Conservation (phyloP, 1,284 basidiomycete species). For the Laetiporus sulphureus region DNA sequence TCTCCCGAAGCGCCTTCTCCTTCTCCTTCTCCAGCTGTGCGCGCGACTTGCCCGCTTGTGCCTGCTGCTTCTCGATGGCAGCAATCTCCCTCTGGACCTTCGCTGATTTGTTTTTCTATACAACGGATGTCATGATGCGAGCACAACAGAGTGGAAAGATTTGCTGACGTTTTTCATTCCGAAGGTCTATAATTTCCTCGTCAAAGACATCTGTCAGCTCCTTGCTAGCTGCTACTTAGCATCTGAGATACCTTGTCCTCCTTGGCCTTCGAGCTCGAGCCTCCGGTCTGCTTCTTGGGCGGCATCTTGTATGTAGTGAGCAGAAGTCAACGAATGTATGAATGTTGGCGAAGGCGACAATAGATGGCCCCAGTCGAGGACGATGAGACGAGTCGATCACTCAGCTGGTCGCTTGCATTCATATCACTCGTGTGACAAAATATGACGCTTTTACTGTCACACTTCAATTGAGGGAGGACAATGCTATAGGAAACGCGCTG, state of each 20-base stretch:
- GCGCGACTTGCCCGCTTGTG: constrained; percentile 71
- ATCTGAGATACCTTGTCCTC: constrained; percentile 61
- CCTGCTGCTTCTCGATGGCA: constrained; percentile 71
- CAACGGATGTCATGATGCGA: constrained; percentile 4
- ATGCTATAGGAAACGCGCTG: too few species aligned
- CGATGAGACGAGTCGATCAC: too few species aligned
- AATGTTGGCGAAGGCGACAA: too few species aligned
- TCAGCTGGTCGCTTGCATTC: too few species aligned
- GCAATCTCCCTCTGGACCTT: constrained; percentile 88
- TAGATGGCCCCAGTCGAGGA: too few species aligned
- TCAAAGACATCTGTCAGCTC: constrained; percentile 24
- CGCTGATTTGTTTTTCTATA: constrained; percentile 88
- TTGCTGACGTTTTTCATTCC: constrained; percentile 84
- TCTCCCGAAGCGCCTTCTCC: constrained; percentile 67
- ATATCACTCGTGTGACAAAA: too few species aligned
- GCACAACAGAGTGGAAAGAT: constrained; percentile 1
- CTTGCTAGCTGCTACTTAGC: constrained; percentile 7
- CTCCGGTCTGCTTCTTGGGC: constrained; percentile 57
- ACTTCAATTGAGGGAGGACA: too few species aligned
- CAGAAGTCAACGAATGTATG: neutral
- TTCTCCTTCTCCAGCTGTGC: constrained; percentile 77
- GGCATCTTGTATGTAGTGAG: constrained; percentile 44
- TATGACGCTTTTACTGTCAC: too few species aligned
- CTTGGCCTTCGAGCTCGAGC: constrained; percentile 57
- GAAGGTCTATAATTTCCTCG: constrained; percentile 60